These are phyloP conservation scores for Marasmius sp. DNA, from an alignment of 1,284 basidiomycete genomes.

Conservation along the genomic window DNA sequence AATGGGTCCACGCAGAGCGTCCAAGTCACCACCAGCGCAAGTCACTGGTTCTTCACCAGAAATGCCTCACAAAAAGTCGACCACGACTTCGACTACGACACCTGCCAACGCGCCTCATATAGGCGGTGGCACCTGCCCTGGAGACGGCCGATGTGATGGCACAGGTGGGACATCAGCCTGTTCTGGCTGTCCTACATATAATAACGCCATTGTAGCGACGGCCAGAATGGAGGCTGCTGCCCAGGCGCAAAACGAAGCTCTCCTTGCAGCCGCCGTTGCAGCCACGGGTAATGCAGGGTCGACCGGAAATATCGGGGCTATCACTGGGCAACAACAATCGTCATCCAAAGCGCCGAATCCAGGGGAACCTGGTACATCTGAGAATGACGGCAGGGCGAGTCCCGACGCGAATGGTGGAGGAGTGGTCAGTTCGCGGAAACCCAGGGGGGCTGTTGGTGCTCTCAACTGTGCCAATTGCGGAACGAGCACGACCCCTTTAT, in stretches of 20 bases:
- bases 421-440: slow-evolving; percentile 28
- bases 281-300: background rate
- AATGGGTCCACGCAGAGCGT: slow-evolving; percentile 27
- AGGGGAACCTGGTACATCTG: slow-evolving; percentile 7
- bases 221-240: slow-evolving; percentile 33
- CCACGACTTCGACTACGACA: slow-evolving; percentile 17
- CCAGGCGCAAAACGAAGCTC: background rate
- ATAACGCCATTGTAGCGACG: slow-evolving; percentile 65
- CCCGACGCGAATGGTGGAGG: slow-evolving; percentile 10
- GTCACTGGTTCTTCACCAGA: slow-evolving; percentile 20
- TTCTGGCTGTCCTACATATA: slow-evolving; percentile 91
- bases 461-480: slow-evolving; percentile 90
- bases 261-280: slow-evolving; percentile 1
- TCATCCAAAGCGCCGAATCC: background rate
- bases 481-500: slow-evolving; percentile 91
- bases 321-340: slow-evolving; percentile 18
- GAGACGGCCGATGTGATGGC: slow-evolving; percentile 93
- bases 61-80: background rate
- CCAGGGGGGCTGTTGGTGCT: slow-evolving; percentile 63
- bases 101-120: slow-evolving; percentile 23
- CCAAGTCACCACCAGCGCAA: slow-evolving; percentile 19
- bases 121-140: slow-evolving; percentile 81
- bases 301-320: slow-evolving; percentile 3
- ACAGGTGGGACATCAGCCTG: slow-evolving; percentile 90
- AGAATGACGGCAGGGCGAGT: slow-evolving; percentile 21